phyloP scores from a whole-genome alignment of 1,139 yeast genomes.

The Starmera stellimalicola region DNA sequence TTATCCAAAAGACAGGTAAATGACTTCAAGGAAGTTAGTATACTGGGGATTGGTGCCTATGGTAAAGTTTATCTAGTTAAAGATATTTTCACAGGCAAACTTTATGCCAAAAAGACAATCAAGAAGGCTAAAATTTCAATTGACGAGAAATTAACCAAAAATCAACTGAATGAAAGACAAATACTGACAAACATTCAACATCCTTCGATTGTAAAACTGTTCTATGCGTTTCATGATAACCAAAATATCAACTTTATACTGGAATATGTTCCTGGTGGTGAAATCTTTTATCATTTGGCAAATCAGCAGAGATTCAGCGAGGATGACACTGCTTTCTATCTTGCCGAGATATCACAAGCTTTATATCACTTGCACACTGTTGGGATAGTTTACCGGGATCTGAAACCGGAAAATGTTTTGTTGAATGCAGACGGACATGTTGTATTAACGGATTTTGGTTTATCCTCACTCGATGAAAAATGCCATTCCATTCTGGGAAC shows the following conservation, averaged over 20 bases:
- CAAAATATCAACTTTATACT: conserved; percentile 70
- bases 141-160: conserved; percentile 14
- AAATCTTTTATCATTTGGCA: conserved; percentile 73
- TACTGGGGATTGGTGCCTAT: conserved; percentile 82
- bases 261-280: conserved; percentile 94
- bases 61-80: conserved; percentile 80
- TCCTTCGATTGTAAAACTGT: conserved; percentile 82
- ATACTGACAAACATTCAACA: conserved; percentile 66
- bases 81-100: conserved; percentile 48
- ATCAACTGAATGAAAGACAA: conserved; percentile 31
- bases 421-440: conserved; percentile 73
- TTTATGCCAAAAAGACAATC: conserved; percentile 86
- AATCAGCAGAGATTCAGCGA: conserved; percentile 41
- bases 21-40: conserved; percentile 69
- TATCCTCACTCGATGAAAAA: conserved; percentile 46
- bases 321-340: conserved; percentile 68
- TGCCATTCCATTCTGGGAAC: conserved; percentile 70
- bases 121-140: conserved; percentile 67
- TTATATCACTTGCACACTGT: conserved; percentile 67
- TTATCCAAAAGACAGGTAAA: conserved; percentile 22
- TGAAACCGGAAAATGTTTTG: conserved; percentile 91
- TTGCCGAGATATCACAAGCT: conserved; percentile 83
- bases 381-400: conserved; percentile 84
- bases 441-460: conserved; percentile 85
- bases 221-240: conserved; percentile 83